Evolutionary conservation across 257 asterid species (phyloP).

Genomic region (Solanum arcanum): DNA sequence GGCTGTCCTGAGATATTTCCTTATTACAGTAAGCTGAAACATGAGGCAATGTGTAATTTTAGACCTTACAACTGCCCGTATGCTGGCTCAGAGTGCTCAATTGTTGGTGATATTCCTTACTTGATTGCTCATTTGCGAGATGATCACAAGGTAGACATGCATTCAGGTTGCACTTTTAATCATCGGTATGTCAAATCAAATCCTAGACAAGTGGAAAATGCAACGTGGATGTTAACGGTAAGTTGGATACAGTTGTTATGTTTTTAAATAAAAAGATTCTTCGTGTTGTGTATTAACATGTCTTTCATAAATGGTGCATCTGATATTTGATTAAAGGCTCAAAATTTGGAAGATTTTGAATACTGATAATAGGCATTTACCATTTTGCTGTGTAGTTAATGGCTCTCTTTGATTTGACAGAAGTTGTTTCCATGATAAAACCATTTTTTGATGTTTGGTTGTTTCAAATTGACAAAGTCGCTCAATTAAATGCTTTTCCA

Average conservation of each 20-base stretch:
- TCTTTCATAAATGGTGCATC: too few relatives aligned
- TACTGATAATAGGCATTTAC: too few relatives aligned
- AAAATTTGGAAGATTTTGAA: too few relatives aligned
- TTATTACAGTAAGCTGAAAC: constrained; percentile 43
- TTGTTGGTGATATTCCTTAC: constrained; percentile 31
- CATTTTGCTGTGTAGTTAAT: too few relatives aligned
- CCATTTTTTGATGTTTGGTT: too few relatives aligned
- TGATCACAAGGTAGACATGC: constrained; percentile 56
- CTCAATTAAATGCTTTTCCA: too few relatives aligned
- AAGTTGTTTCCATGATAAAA: too few relatives aligned
- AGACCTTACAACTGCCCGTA: constrained; percentile 54
- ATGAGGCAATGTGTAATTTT: constrained; percentile 33
- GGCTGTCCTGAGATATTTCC: constrained; percentile 16
- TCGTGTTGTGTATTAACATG: neutral
- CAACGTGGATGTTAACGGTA: constrained; percentile 57
- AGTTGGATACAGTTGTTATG: constrained; percentile 1
- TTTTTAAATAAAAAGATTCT: neutral
- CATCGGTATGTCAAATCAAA: constrained; percentile 54
- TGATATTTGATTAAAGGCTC: too few relatives aligned
- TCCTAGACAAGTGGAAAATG: constrained; percentile 48
- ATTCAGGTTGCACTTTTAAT: constrained; percentile 49
- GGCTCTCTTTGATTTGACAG: too few relatives aligned
- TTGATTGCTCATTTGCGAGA: constrained; percentile 38
- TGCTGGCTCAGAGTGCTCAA: constrained; percentile 48
- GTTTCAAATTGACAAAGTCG: too few relatives aligned